Conservation (phyloP, 768 basidiomycete species). For the Suillus sp. region DNA sequence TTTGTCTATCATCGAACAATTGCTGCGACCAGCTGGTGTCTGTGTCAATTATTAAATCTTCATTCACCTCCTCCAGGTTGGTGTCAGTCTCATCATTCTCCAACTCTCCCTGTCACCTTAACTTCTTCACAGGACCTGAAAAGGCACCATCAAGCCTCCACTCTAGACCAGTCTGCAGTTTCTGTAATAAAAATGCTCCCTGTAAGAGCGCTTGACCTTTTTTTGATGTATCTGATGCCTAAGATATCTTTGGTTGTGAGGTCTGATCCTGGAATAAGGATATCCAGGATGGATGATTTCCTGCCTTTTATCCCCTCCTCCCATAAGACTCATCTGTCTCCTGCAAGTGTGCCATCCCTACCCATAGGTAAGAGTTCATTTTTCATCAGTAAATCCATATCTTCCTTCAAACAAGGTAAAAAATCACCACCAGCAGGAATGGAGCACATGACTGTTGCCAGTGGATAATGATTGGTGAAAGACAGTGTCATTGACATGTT, state of each 20-base stretch:
- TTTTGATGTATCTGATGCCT: not conserved
- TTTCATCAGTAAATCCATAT: not conserved
- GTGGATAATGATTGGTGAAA: not conserved
- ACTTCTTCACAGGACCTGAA: not conserved
- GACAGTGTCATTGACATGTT: not conserved
- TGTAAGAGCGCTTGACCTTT: not conserved
- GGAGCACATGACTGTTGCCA: not conserved
- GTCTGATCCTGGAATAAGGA: not conserved
- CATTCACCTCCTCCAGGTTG: not conserved
- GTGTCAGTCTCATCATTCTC: not conserved
- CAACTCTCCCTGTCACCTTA: not conserved
- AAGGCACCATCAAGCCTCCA: not conserved
- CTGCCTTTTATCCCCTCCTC: not conserved
- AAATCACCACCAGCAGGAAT: not conserved
- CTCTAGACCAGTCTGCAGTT: not conserved
- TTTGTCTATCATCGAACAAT: not conserved
- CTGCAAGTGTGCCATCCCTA: not conserved
- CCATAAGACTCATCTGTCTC: not conserved
- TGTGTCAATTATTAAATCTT: not conserved
- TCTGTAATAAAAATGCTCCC: not conserved
- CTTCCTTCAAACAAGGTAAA: not conserved
- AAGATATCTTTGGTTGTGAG: not conserved
- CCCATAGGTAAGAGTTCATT: not conserved
- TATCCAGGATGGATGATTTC: not conserved
- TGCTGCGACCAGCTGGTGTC: not conserved